Evolutionary conservation across 768 basidiomycete species (phyloP), one percentile per base, ranked within the genome.

Genomic region (Boletus vinaceobasis): DNA sequence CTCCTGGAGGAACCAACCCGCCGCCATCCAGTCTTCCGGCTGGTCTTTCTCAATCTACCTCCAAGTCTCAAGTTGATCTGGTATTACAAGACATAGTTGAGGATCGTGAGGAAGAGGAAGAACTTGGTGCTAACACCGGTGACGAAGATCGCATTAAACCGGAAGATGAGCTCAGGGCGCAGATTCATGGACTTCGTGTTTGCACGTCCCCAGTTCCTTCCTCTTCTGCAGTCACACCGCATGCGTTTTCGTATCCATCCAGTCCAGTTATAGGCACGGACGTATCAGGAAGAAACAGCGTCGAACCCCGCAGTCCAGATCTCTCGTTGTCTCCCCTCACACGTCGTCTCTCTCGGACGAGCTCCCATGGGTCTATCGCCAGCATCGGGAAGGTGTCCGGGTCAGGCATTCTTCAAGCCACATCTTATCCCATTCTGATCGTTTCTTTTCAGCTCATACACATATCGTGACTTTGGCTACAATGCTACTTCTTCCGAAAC

Each of bases 141-240:
- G 55, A 50, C 3, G 52, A 68, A 37, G 70, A 62, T 15, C 60
- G 62, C 15, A 57, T 52, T 2, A 53, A 60, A 39, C 52, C 59
- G 5, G 61, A 56, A 13, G 62, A 61, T 9, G 56, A 64, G 55
- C 43, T 42, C 39, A 33, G 56, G 21, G 64, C 73, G 5, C 77
- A 79, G 55, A 79, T 86, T 36, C 82, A 84, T 48, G 83, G 85
- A 10, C 65, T 86, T 59, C 76, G 81, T 57, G 81, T 86, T 46
- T 77, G 74, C 32, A 86, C 81, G 0, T 62, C 72, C 0, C 74
- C 77, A 7, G 54, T 71, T 7, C 68, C 74, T 31, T 62, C 65
- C 44, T 62, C 60, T 23, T 60, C 68, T 27, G 57, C 61, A 44
- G 47, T 58, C 32, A 54, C 61, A 13, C 69, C 73, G 3, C 60